Evolutionary conservation across 2,329 filamentous ascomycete species (phyloP), one percentile per base, ranked within the genome.

Genomic region (Fusarium nurragi): DNA sequence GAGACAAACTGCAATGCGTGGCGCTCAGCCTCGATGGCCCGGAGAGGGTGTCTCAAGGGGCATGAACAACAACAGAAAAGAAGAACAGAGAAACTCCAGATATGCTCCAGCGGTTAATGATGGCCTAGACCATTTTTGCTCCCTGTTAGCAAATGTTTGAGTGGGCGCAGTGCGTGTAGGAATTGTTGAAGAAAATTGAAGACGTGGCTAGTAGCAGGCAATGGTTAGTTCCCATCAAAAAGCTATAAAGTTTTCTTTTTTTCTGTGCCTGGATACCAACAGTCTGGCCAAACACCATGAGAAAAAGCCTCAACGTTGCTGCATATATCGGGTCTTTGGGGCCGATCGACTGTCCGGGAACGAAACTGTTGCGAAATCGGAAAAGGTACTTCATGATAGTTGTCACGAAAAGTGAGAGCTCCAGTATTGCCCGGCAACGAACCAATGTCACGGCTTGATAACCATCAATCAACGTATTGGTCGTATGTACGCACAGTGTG

Each of bases 1-100:
- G 58, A 66, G 54, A 62, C 67, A 59, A 70, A 68, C 54, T 62
- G 63, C 48, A 50, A 60, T 64, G 48, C 47, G 63, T 65, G 63
- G 58, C 63, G 63, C 34, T 58, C 57, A 65, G 63, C 48, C 53
- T 65, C 59, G 49, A 65, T 59, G 41, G 38, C 45, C 46, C 57
- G 18, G 55, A 57, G 43, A 53, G 38, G 49, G 50, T 48, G 47
- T 43, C 59, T 53, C 40, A 41, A 43, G 47, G 28, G 41, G 32
- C 26, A 44, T 32, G n/a, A 19, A 51, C 36, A 40, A 54, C 21
- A 28, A 37, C 19, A 50, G 23, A 43, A 32, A 38, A 36, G 28
- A 54, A 55, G 18, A 32, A 39, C 41, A 43, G 26, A 37, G 19
- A 22, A 40, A 55, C 22, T 25, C 12, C 25, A 41, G 41, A 40